Evolutionary conservation across 805 yeast species (phyloP).

Genomic region (Cyberlindnera mississippiensis): DNA sequence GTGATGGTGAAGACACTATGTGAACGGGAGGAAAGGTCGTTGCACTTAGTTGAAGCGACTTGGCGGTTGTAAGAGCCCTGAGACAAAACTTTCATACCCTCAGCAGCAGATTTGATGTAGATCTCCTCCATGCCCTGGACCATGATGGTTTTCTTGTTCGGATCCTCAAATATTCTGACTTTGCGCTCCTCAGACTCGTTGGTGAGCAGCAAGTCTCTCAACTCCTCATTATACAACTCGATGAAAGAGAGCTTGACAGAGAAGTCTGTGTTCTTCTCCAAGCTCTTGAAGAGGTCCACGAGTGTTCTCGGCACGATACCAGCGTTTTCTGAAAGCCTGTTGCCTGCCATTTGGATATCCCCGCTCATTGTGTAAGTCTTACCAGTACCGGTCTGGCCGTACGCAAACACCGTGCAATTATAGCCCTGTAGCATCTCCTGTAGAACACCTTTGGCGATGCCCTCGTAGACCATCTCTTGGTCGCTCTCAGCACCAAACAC

Average conservation of each 20-base stretch:
- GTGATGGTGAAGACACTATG: constrained; percentile 78
- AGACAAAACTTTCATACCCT: constrained; percentile 48
- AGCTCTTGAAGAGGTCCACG: constrained; percentile 47
- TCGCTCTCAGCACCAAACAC: constrained; percentile 81
- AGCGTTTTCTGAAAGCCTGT: constrained; percentile 40
- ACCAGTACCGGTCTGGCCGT: constrained; percentile 89
- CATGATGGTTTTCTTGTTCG: constrained; percentile 39
- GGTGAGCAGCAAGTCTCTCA: constrained; percentile 54
- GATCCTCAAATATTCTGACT: constrained; percentile 50
- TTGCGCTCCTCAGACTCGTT: constrained; percentile 40
- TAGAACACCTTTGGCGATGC: constrained; percentile 53
- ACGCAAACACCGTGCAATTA: constrained; percentile 77
- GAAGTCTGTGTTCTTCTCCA: constrained; percentile 46
- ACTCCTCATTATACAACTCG: constrained; percentile 80
- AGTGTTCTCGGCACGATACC: constrained; percentile 63
- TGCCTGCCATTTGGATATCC: constrained; percentile 44
- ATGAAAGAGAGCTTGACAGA: constrained; percentile 69
- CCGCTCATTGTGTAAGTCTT: constrained; percentile 77
- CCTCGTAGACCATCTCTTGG: constrained; percentile 62
- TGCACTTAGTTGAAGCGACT: constrained; percentile 75
- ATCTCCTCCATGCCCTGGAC: constrained; percentile 57
- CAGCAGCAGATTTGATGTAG: constrained; percentile 44
- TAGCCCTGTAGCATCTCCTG: constrained; percentile 68
- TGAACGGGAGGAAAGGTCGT: constrained; percentile 73
- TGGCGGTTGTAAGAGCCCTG: constrained; percentile 61